phyloP scores from a whole-genome alignment of 2,329 filamentous ascomycete species.

The Diaporthe humulicola region DNA sequence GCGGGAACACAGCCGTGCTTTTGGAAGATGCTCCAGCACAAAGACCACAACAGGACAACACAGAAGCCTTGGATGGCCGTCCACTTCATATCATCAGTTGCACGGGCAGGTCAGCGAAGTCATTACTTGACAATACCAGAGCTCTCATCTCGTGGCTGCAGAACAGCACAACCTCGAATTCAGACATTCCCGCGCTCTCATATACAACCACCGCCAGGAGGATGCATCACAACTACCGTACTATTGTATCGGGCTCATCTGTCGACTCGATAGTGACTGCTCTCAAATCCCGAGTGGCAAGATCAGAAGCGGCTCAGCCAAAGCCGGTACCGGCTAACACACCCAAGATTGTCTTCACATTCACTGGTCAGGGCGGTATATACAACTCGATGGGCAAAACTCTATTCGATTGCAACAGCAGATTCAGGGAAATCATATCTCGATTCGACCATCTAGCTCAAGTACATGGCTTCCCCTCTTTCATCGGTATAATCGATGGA shows the following conservation, averaged over 20 bases:
- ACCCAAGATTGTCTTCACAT: constrained; percentile 65
- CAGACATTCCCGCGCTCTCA: constrained; percentile 65
- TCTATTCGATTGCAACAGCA: constrained; percentile 8
- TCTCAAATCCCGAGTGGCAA: constrained; percentile 50
- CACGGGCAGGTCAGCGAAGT: constrained; percentile 64
- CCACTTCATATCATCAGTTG: constrained; percentile 67
- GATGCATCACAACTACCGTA: constrained; percentile 69
- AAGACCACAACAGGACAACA: constrained; percentile 11
- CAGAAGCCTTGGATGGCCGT: constrained; percentile 61
- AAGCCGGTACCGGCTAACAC: constrained; percentile 45
- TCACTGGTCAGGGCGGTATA: constrained; percentile 70
- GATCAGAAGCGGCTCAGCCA: constrained; percentile 54
- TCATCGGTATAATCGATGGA: constrained; percentile 62
- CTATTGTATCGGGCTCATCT: constrained; percentile 59
- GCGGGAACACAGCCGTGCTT: constrained; percentile 78
- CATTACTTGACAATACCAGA: constrained; percentile 71
- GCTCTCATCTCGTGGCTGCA: constrained; percentile 68
- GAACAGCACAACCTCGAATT: constrained; percentile 58
- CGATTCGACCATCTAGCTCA: constrained; percentile 68
- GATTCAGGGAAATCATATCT: constrained; percentile 52
- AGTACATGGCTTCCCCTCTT: constrained; percentile 65
- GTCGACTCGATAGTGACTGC: constrained; percentile 57
- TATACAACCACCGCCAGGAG: constrained; percentile 78
- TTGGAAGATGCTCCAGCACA: constrained; percentile 68
- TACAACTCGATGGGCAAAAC: constrained; percentile 64